phyloP scores from a whole-genome alignment of 345 rosid species.

The Noccaea caerulescens region DNA sequence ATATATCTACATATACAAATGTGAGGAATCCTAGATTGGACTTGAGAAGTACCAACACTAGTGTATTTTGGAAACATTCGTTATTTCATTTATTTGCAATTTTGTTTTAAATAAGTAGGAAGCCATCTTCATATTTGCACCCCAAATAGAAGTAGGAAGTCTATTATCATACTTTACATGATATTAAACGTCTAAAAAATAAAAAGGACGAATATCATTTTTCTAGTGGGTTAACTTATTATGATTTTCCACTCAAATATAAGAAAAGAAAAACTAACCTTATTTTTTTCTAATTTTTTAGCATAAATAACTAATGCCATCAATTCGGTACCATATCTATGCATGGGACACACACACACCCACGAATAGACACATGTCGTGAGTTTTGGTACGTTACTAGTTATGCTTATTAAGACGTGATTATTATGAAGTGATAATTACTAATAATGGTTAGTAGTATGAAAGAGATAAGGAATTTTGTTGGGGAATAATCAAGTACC shows the following conservation, averaged over 20 bases:
- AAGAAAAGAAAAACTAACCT: not conserved
- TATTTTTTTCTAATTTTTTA: not conserved
- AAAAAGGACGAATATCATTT: not conserved
- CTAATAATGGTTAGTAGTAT: constrained; percentile 37
- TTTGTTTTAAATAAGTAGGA: not conserved
- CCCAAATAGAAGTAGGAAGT: too few relatives aligned
- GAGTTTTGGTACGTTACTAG: constrained; percentile 36
- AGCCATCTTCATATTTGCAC: too few relatives aligned
- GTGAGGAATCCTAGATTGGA: not conserved
- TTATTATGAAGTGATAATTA: constrained; percentile 34
- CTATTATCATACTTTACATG: too few relatives aligned
- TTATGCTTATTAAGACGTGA: constrained; percentile 31
- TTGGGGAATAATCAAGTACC: constrained; percentile 52
- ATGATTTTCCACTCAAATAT: not conserved
- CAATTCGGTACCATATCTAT: constrained; percentile 34
- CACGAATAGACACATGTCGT: constrained; percentile 37
- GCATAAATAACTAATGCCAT: constrained; percentile 11
- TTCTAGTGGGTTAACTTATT: not conserved
- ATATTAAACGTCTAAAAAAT: not conserved
- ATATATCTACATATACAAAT: not conserved
- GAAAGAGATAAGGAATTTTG: constrained; percentile 22
- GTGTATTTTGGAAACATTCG: not conserved
- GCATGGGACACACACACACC: constrained; percentile 22
- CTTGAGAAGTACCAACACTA: not conserved
- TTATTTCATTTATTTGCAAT: too few relatives aligned